Percentiles rank a stretch among this genome's conserved stretches.
Evolutionary conservation across 1,139 yeast species (phyloP).

Genomic region (Suhomyces wounanorum): DNA sequence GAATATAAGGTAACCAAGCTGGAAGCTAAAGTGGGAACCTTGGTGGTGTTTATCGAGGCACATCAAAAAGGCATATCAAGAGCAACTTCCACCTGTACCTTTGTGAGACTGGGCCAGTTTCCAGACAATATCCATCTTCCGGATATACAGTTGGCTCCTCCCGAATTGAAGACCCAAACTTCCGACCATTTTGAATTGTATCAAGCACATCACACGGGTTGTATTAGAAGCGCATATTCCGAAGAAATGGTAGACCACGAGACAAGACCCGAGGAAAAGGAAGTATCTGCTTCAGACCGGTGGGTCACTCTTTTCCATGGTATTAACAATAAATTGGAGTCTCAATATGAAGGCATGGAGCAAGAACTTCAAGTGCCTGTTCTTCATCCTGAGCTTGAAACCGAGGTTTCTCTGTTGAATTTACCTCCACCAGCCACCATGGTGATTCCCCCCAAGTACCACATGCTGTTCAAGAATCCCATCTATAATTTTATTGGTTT

Average conservation of each 20-base stretch:
- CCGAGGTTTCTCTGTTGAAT: not conserved
- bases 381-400: not conserved
- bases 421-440: not conserved
- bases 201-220: constrained; percentile 41
- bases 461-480: constrained; percentile 32
- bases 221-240: constrained; percentile 41
- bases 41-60: constrained; percentile 31
- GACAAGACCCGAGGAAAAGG: constrained; percentile 39
- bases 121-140: constrained; percentile 3
- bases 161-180: constrained; percentile 25
- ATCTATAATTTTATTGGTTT: constrained; percentile 40
- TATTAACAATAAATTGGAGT: constrained; percentile 22
- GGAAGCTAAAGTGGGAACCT: constrained; percentile 27
- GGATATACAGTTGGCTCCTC: constrained; percentile 19
- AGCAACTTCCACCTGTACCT: constrained; percentile 32
- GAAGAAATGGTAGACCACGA: constrained; percentile 39
- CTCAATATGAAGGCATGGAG: constrained; percentile 13
- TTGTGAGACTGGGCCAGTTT: constrained; percentile 12
- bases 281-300: constrained; percentile 35
- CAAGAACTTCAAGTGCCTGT: not conserved
- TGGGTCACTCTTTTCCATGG: constrained; percentile 49
- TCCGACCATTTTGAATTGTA: constrained; percentile 33
- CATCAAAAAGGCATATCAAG: constrained; percentile 32
- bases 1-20: constrained; percentile 59
- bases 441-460: constrained; percentile 14